Evolutionary conservation across 2,329 filamentous ascomycete species (phyloP).

Genomic region (Aspergillus sp.): DNA sequence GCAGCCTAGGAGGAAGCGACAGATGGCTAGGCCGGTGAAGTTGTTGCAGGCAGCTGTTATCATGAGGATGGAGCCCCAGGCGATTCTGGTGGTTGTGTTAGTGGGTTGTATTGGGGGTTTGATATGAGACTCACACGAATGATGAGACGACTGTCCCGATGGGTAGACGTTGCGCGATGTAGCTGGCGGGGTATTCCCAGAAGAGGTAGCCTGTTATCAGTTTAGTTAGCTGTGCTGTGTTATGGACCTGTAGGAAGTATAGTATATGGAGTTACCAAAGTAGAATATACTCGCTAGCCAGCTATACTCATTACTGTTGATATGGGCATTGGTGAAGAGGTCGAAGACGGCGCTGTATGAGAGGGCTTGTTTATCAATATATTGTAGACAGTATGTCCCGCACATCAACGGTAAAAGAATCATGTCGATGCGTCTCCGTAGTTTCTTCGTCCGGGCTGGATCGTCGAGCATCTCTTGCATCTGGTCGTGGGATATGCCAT

Average conservation of each 20-base stretch:
- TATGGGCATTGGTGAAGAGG: slow-evolving; percentile 53
- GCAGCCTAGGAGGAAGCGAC: slow-evolving; percentile 50
- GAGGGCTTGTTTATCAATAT: slow-evolving; percentile 58
- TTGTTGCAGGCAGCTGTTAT: slow-evolving; percentile 45
- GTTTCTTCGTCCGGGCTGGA: slow-evolving; percentile 28
- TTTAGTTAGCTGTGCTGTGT: neutral
- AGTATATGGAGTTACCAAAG: slow-evolving; percentile 37
- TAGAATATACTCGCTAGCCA: slow-evolving; percentile 62
- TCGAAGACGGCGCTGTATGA: slow-evolving; percentile 60
- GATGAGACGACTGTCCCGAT: slow-evolving; percentile 21
- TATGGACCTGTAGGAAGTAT: too few species aligned
- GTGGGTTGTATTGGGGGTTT: neutral
- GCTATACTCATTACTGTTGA: slow-evolving; percentile 47
- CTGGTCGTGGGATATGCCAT: slow-evolving; percentile 48
- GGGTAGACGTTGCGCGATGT: slow-evolving; percentile 33
- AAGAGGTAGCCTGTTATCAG: slow-evolving; percentile 35
- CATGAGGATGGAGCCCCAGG: slow-evolving; percentile 51
- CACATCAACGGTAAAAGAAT: slow-evolving; percentile 54
- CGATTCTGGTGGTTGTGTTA: slow-evolving; percentile 19
- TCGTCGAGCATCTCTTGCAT: slow-evolving; percentile 52
- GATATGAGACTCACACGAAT: slow-evolving; percentile 11
- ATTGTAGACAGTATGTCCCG: slow-evolving; percentile 49
- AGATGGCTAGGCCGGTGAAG: slow-evolving; percentile 48
- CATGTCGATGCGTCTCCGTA: slow-evolving; percentile 52
- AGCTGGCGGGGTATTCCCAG: slow-evolving; percentile 48